Evolutionary conservation across 148 eudicot species (phyloP), one percentile per base, ranked within the genome.

Genomic region (Diospyros lotus): DNA sequence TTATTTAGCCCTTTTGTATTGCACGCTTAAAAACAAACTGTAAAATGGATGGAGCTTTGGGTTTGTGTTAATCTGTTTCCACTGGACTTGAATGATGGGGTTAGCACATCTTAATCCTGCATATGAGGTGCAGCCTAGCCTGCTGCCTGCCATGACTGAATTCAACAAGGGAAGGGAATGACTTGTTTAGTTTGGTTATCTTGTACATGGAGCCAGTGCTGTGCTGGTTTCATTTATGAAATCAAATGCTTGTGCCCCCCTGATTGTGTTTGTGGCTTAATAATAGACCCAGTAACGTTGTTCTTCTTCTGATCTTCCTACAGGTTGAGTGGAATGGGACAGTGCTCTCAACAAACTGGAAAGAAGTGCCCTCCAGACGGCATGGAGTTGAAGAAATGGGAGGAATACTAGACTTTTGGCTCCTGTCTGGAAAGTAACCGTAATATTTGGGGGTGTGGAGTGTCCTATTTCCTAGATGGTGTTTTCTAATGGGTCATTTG

Each of bases 281-380:
- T 13, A 18, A 56, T 28, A 28, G 28, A 28, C 28, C 28, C 28
- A 28, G 28, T 28, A 28, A 28, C 28, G 28, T 28, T 28, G 28
- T 14, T 78, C 4, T 1, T 58, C 14, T 15, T 28, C 48, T 68
- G 28, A 9, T 76, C 5, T 5, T 56, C 28, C 1, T 62, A 18
- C 80, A 89, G 93, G 87, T 89, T 70, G 93, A 89, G 78, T 89
- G 91, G 14, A 87, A 86, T 71, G 93, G 93, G 63, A 89, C 93
- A 0, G 90, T 89, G 82, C 83, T 89, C 73, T 89, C 93, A 14
- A 89, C 93, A 12, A 89, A 89, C 85, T 89, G 93, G 93, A 89
- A 79, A 72, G 93, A 89, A 67, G 93, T 89, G 80, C 66, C 84
- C 93, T 70, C 93, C 93, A 0, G 91, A 89, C 61, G 90, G 89